Evolutionary conservation across 768 basidiomycete genomes (phyloP).

Genomic region (Crepidotus variabilis): DNA sequence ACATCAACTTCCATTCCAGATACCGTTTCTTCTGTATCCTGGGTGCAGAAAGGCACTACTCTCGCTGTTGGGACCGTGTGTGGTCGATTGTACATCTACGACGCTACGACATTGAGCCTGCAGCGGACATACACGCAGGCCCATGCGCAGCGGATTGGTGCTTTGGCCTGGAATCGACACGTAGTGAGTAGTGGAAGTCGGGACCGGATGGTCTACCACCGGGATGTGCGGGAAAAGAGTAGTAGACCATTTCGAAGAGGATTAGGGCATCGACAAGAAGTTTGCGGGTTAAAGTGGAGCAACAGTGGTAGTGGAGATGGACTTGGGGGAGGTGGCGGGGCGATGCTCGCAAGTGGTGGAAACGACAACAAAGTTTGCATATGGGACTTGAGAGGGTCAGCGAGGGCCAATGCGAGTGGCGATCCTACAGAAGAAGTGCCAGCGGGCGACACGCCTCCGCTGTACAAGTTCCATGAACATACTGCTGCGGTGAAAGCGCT

Average conservation of each 20-base stretch:
- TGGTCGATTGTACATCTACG: conserved; percentile 90
- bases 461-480: conserved; percentile 97
- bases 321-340: conserved; percentile 34
- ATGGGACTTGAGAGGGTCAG: conserved; percentile 82
- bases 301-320: conserved; percentile 26
- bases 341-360: conserved; percentile 85
- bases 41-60: conserved; percentile 90
- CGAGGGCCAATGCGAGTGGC: conserved; percentile 31
- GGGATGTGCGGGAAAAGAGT: conserved; percentile 79
- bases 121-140: conserved; percentile 83
- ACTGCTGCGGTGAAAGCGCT: conserved; percentile 97
- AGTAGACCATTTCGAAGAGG: conserved; percentile 66
- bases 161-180: conserved; percentile 89
- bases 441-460: conserved; percentile 53
- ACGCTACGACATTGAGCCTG: conserved; percentile 71
- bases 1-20: conserved; percentile 31
- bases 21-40: conserved; percentile 82
- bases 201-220: conserved; percentile 87
- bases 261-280: conserved; percentile 84
- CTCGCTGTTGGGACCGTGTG: conserved; percentile 92
- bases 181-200: conserved; percentile 88
- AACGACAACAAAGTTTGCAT: conserved; percentile 99
- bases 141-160: conserved; percentile 87
- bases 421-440: conserved; percentile 20
- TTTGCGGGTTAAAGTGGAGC: conserved; percentile 95